phyloP scores from a whole-genome alignment of 495 filamentous ascomycete species.

The Tuber melanosporum region DNA sequence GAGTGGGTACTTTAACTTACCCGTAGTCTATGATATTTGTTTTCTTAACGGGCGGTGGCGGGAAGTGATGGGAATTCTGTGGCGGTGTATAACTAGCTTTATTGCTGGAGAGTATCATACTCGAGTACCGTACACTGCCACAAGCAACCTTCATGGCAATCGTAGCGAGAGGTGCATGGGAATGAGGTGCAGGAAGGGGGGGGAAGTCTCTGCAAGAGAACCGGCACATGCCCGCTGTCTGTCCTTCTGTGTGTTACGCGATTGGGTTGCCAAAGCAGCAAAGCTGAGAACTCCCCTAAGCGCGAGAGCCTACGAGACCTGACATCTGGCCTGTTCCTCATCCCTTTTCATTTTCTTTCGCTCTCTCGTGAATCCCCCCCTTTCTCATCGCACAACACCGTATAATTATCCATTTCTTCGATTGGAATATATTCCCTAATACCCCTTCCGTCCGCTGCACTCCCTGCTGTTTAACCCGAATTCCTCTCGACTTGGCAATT shows the following conservation, averaged over 20 bases:
- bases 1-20: no score
- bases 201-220: not conserved
- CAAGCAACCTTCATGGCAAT: not conserved
- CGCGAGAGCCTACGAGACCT: not conserved
- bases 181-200: not conserved
- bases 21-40: no score
- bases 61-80: not conserved
- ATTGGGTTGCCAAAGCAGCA: not conserved
- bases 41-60: not conserved
- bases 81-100: not conserved
- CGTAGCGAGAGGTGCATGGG: not conserved
- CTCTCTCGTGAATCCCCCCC: not conserved
- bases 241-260: not conserved
- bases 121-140: not conserved
- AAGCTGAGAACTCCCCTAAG: not conserved
- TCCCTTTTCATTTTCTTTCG: not conserved
- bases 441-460: not conserved
- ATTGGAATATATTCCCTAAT: not conserved
- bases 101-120: not conserved
- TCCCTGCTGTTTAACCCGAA: not conserved
- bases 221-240: not conserved
- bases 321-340: slow-evolving; percentile 5
- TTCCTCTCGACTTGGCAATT: slow-evolving; percentile 20
- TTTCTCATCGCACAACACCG: not conserved
- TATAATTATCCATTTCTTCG: not conserved